Evolutionary conservation across 2,329 filamentous ascomycete species (phyloP).

Genomic region (Hypoxylon sp.): DNA sequence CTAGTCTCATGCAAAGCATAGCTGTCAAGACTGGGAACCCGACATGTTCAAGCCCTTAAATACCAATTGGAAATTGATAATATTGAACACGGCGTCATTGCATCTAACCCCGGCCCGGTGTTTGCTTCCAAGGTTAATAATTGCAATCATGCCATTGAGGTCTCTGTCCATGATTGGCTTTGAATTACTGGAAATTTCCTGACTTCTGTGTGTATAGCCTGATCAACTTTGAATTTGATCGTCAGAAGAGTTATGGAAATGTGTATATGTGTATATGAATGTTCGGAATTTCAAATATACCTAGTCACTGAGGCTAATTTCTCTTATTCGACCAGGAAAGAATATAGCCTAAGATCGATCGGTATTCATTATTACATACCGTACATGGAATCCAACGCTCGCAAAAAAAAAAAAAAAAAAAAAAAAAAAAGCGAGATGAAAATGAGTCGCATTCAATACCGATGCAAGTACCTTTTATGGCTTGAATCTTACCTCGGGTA

Average conservation of each 20-base stretch:
- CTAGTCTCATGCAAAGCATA: constrained; percentile 30
- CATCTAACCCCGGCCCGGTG: constrained; percentile 19
- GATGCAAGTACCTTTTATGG: no score
- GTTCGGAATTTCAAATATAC: constrained; percentile 4
- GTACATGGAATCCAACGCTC: constrained; percentile 4
- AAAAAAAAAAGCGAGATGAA: background rate
- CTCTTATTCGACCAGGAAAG: constrained; percentile 1
- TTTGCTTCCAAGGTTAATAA: constrained; percentile 12
- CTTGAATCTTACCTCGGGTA: no score
- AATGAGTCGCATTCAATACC: background rate
- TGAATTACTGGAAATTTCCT: constrained; percentile 15
- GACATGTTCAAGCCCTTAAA: constrained; percentile 4
- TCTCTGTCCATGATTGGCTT: constrained; percentile 27
- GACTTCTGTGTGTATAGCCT: constrained; percentile 23
- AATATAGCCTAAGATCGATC: constrained; percentile 30
- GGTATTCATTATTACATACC: constrained; percentile 11
- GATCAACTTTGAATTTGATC: constrained; percentile 18
- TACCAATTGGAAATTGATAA: constrained; percentile 4
- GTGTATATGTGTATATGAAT: constrained; percentile 15
- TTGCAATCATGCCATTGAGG: constrained; percentile 6
- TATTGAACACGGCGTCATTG: constrained; percentile 2
- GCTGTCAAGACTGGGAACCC: constrained; percentile 18
- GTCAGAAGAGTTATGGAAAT: constrained; percentile 7
- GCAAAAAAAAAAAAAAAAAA: constrained; percentile 4
- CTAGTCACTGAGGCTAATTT: constrained; percentile 23